These are phyloP conservation scores for Ceratobasidium sp. DNA, from an alignment of 1,284 basidiomycete genomes.

Conservation along the genomic window DNA sequence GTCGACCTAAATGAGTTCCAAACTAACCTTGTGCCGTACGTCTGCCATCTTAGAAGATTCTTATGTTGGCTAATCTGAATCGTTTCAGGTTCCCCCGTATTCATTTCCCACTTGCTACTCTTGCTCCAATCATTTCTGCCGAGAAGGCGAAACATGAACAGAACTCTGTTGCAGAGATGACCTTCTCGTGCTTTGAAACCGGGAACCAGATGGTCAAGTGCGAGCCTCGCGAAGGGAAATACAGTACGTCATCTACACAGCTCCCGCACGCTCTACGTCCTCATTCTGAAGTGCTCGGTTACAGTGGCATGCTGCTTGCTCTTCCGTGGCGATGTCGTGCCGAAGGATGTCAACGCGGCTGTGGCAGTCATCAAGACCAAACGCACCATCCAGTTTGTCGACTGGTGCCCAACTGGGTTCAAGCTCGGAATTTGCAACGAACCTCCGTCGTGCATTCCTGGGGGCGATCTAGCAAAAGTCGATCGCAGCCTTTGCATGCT, in stretches of 20 bases:
- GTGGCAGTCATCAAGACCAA: constrained; percentile 97
- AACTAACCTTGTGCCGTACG: constrained; percentile 95
- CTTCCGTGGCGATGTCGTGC: constrained; percentile 96
- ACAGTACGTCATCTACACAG: constrained; percentile 50
- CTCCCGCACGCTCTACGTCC: no score
- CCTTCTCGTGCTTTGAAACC: constrained; percentile 96
- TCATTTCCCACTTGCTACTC: constrained; percentile 97
- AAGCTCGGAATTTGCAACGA: constrained; percentile 97
- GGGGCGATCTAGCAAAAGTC: constrained; percentile 94
- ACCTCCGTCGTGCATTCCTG: constrained; percentile 88
- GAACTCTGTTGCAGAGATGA: constrained; percentile 99
- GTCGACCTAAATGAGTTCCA: constrained; percentile 99
- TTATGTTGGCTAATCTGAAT: neutral
- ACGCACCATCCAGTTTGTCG: constrained; percentile 95
- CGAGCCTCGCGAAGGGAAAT: constrained; percentile 95
- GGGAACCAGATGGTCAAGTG: constrained; percentile 99
- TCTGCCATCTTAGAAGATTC: constrained; percentile 46
- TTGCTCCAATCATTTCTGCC: constrained; percentile 91
- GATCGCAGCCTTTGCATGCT: constrained; percentile 97
- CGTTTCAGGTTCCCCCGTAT: constrained; percentile 89
- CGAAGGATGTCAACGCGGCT: constrained; percentile 93
- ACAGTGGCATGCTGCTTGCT: constrained; percentile 78
- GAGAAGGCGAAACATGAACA: constrained; percentile 92
- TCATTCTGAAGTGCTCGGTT: neutral
- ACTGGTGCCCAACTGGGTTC: constrained; percentile 78